A percentile compares a stretch with the other conserved stretches of the same genome.
These are phyloP conservation scores for Phylloporus sp. DNA, from an alignment of 768 basidiomycete species.

Conservation along the genomic window DNA sequence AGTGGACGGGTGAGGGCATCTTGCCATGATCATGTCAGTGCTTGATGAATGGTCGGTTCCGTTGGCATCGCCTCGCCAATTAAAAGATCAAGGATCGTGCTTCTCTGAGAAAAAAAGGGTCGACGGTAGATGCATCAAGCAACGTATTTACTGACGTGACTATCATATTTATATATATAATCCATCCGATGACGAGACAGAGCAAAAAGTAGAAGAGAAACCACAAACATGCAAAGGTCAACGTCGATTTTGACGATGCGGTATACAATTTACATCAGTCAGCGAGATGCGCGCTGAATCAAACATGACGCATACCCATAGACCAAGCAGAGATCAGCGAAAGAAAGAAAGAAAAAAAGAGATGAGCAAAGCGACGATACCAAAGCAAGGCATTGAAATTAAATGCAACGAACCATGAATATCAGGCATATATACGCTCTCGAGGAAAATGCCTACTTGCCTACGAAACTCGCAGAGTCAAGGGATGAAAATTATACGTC, in stretches of 20 bases:
- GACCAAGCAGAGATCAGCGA: conserved; percentile 16
- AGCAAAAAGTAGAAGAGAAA: neutral
- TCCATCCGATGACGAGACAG: conserved; percentile 5
- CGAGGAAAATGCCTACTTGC: conserved; percentile 17
- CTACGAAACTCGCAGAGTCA: conserved; percentile 6
- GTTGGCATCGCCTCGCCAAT: neutral
- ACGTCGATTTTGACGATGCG: conserved; percentile 21
- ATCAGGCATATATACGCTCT: conserved; percentile 24
- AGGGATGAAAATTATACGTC: conserved; percentile 6
- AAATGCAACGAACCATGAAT: conserved; percentile 22
- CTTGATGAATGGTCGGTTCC: no score
- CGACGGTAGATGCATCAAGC: conserved; percentile 24
- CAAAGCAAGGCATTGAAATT: conserved; percentile 18
- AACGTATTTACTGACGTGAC: conserved; percentile 19
- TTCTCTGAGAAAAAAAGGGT: neutral
- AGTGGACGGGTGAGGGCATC: no score
- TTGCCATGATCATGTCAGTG: no score
- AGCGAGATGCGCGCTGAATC: conserved; percentile 4
- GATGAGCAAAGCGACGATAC: conserved; percentile 2
- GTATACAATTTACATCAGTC: conserved; percentile 26
- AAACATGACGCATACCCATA: conserved; percentile 12
- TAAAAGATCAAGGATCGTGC: neutral
- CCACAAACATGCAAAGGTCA: conserved; percentile 2
- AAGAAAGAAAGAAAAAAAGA: neutral
- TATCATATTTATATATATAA: conserved; percentile 22